phyloP scores from a whole-genome alignment of 345 rosid genomes.

The Rhodamnia argentea region DNA sequence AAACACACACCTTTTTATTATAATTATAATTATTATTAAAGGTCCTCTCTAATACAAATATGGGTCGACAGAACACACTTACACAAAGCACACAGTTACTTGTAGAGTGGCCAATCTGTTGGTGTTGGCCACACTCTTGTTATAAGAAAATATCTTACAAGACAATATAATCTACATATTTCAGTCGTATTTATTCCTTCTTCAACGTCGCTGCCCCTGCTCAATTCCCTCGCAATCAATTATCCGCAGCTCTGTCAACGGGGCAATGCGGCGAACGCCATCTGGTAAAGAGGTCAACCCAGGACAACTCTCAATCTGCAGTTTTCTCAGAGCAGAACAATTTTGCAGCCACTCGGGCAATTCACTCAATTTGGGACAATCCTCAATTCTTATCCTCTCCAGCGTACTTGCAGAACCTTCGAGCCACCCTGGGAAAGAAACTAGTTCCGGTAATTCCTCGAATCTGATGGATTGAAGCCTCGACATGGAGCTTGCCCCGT shows the following conservation, averaged over 20 bases:
- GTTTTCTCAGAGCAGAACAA: neutral
- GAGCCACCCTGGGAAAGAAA: conserved; percentile 12
- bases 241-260: too few relatives aligned
- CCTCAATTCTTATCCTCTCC: neutral
- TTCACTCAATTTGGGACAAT: conserved; percentile 1
- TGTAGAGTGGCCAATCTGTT: neutral
- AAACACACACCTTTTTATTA: too few relatives aligned
- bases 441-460: neutral
- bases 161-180: neutral
- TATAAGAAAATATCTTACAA: neutral
- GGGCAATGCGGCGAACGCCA: conserved; percentile 3
- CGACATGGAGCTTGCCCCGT: neutral
- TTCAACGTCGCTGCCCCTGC: neutral
- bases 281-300: neutral
- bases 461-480: conserved; percentile 1
- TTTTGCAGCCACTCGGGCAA: conserved; percentile 1
- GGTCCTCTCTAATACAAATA: too few relatives aligned
- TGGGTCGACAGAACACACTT: too few relatives aligned
- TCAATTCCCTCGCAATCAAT: too few relatives aligned
- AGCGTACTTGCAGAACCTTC: neutral
- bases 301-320: neutral
- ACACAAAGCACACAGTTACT: too few relatives aligned
- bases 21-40: too few relatives aligned
- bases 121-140: neutral
- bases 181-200: neutral